Conservation (phyloP, 305 asterid species). For the Fraxinus sp. region DNA sequence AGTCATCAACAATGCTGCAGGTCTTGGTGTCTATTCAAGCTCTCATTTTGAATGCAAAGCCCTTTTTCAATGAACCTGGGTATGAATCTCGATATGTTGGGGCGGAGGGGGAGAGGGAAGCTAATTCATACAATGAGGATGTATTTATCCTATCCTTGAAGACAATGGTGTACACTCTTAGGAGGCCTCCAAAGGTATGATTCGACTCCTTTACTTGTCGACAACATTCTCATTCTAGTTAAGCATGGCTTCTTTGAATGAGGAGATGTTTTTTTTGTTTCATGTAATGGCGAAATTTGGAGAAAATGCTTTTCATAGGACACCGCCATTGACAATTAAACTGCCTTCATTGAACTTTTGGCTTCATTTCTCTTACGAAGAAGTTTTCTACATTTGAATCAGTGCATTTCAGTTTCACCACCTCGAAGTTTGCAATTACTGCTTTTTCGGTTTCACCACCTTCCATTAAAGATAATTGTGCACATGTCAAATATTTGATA, state of each 20-base stretch:
- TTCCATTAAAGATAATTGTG: background rate
- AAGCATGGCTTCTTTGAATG: background rate
- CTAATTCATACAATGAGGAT: slow-evolving; percentile 43
- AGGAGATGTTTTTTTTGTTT: background rate
- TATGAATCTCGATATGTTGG: slow-evolving; percentile 34
- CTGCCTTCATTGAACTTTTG: background rate
- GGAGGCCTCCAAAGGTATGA: slow-evolving; percentile 59
- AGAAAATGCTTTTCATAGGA: background rate
- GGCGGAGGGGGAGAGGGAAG: slow-evolving; percentile 33
- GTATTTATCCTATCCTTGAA: slow-evolving; percentile 48
- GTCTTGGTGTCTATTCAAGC: slow-evolving; percentile 62
- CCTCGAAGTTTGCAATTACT: background rate
- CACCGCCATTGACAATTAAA: background rate
- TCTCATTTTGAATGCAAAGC: slow-evolving; percentile 48
- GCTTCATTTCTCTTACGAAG: background rate
- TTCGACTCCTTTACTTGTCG: background rate
- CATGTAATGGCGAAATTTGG: background rate
- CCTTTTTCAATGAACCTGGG: slow-evolving; percentile 62
- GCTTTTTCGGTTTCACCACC: background rate
- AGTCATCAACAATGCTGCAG: slow-evolving; percentile 56
- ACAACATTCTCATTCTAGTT: background rate
- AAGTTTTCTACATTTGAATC: background rate
- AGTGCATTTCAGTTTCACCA: background rate
- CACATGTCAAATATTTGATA: background rate
- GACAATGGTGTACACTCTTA: slow-evolving; percentile 54